A percentile compares a stretch with the other conserved stretches of the same genome.
Conservation (phyloP, 345 rosid genomes). For the Citrus australasica region DNA sequence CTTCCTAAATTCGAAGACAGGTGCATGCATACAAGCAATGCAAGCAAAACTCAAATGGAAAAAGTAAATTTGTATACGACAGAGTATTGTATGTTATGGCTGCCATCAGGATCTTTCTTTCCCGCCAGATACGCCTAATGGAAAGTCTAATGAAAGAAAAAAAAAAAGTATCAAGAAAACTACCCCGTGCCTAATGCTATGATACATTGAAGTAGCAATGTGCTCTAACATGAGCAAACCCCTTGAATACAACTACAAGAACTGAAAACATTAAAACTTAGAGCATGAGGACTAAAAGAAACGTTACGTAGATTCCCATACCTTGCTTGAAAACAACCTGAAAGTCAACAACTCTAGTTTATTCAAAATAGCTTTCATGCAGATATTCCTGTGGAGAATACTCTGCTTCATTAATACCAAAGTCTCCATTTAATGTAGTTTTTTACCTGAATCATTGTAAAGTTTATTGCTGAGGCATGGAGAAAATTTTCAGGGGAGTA, state of each 20-base stretch:
- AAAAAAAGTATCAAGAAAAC: background rate
- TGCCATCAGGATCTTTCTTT: background rate
- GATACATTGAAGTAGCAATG: too few species aligned
- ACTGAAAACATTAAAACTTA: background rate
- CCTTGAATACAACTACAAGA: background rate
- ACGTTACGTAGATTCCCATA: background rate
- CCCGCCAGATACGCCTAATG: background rate
- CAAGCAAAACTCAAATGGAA: too few species aligned
- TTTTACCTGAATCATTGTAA: background rate
- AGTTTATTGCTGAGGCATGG: background rate
- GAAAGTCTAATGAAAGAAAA: background rate
- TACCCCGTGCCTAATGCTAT: background rate
- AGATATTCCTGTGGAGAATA: background rate
- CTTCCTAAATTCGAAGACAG: too few species aligned
- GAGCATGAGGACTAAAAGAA: background rate
- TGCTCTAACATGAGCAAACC: background rate
- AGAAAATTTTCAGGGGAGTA: background rate
- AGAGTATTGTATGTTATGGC: background rate
- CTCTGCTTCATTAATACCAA: background rate
- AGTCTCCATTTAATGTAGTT: background rate
- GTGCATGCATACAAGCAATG: too few species aligned
- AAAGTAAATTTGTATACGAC: too few species aligned
- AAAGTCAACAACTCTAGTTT: background rate
- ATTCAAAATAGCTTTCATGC: background rate
- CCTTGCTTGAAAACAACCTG: background rate